These are phyloP conservation scores for Aspergillus costaricaensis DNA, from an alignment of 2,329 filamentous ascomycete species.

Conservation along the genomic window DNA sequence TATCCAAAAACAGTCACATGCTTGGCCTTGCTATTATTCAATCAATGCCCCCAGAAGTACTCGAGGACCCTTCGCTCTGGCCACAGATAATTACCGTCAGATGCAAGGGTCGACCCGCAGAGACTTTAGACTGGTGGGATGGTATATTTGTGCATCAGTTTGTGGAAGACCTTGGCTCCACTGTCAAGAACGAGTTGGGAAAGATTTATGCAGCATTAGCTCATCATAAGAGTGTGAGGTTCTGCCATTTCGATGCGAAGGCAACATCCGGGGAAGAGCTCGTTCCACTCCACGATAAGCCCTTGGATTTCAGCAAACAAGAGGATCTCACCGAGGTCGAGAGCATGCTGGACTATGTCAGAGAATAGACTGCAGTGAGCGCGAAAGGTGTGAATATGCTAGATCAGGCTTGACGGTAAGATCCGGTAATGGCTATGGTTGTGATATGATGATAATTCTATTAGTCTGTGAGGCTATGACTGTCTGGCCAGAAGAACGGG, in stretches of 20 bases:
- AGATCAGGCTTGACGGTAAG: no score
- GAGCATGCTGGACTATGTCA: conserved; percentile 7
- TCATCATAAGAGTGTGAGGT: conserved; percentile 3
- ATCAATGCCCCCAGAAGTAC: no score
- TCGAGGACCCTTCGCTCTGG: neutral
- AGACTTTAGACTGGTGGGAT: neutral
- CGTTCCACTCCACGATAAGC: neutral
- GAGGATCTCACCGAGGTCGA: conserved; percentile 1
- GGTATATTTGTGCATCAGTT: neutral
- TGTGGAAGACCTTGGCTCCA: neutral
- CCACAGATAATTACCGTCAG: neutral
- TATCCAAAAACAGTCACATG: no score
- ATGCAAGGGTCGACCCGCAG: neutral
- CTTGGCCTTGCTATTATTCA: no score
- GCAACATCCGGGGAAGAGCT: neutral
- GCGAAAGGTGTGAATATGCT: no score
- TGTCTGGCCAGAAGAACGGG: no score
- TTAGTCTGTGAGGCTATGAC: no score
- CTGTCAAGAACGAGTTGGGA: neutral
- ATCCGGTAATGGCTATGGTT: neutral
- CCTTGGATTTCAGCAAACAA: neutral
- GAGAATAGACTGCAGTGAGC: conserved; percentile 4
- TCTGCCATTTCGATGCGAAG: neutral
- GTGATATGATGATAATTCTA: neutral
- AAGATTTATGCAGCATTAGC: neutral